Base-by-base conservation (phyloP, 2,329 filamentous ascomycete genomes). In the Stagonosporopsis rhizophila region DNA sequence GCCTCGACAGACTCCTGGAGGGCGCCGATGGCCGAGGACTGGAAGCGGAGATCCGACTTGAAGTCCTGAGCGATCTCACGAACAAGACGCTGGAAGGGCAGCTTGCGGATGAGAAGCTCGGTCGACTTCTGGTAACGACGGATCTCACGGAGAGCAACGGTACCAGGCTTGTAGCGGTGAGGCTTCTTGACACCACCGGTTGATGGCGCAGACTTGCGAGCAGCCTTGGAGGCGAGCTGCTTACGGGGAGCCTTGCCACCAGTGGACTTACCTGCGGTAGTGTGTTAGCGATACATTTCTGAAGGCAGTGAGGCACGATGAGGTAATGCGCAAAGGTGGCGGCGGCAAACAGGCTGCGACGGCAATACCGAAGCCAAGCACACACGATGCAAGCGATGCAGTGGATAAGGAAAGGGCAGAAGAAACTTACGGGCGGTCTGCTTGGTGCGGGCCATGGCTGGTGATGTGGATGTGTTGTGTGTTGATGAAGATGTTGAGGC, bases 211-310 rank as follows among this genome's bases (percentile, higher is more conserved):
- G 89, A 92, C 89, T 99, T 99, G 85, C 95, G 93, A 76, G 95
- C 94, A 70, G 94, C 95, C 91, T 97, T 97, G 86, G 93, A 96
- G 74, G 94, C 94, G 77, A 98, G 92, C 88, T 97, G 93, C 91
- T 99, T 99, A 82, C 86, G 85, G 70, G 86, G 86, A 75, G 86
- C 86, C 81, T 89, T 89, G 83, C 86, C 86, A 87, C 86, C 86
- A 78, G 85, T 87, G 77, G 85, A 87, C 83, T 96, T 89, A 80
- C 87, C 86, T 87, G 74, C 78, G 46, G 56, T 3, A 20, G 37
- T 56, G 59, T 69, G 74, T 79, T 70, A 72, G 62, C 49, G 39
- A 41, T 46, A 42, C 51, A 50, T 46, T 58, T 58, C 38, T n/a
- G n/a, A 44, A 11, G 22, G 38, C 44, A 42, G 53, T 52, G 44